Evolutionary conservation across 2,329 filamentous ascomycete species (phyloP), one percentile per base, ranked within the genome.

Genomic region (Rhytidhysteron rufulum): DNA sequence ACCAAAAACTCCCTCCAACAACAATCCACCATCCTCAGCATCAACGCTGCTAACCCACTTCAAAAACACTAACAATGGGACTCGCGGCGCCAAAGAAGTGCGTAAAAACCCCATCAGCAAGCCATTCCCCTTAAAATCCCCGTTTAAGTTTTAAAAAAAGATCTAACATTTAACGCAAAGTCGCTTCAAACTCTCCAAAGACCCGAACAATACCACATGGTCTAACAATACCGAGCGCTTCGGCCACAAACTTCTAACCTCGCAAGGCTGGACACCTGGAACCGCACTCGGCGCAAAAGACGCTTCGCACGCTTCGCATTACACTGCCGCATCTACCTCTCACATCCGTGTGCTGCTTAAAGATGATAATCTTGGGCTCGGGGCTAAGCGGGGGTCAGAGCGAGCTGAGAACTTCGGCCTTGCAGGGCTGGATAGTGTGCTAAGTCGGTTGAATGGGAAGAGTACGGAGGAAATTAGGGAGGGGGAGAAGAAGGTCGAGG

Each of bases 151-250:
- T 30, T 30, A 24, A 19, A 31, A 40, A n/a, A n/a, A n/a, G n/a
- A n/a, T n/a, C 46, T 56, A 50, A 56, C 42, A 16, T 27, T 13
- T 27, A 24, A 18, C 39, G 20, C 44, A 50, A 53, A 80, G 77
- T 55, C 73, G 70, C 54, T 75, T 75, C 34, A 95, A 91, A 70
- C 82, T 97, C 60, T 85, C 85, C 51, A 78, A 85, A 62, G 93
- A 98, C 68, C 93, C 93, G 6, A 96, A 97, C 70, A 98, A 97
- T 67, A 95, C 88, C 34, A 82, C 80, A 75, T 98, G 93, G 93
- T 83, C 85, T 41, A 83, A 84, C 57, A 85, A 90, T 62, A 87
- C 85, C 49, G 78, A 78, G 41, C 83, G 82, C 39, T 97, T 93
- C 64, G 93, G 93, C 53, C 90, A 95, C 65, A 87, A 83, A 60